Evolutionary conservation across 768 basidiomycete genomes (phyloP), one percentile per base, ranked within the genome.

Genomic region (Sporobolomyces roseus): DNA sequence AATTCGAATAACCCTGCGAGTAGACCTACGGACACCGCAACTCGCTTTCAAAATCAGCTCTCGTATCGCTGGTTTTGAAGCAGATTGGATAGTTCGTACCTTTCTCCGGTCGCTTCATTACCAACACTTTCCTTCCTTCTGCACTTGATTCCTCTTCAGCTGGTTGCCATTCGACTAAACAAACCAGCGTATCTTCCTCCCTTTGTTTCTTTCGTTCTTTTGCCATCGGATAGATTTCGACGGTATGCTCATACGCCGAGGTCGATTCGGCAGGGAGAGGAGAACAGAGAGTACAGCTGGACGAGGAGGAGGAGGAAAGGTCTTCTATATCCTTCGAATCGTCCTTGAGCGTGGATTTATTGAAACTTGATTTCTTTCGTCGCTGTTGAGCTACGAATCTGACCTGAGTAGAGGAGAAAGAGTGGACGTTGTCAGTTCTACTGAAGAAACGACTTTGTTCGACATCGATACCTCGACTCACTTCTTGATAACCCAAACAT

Each of bases 1-100:
- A 93, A 93, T 75, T 97, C 92, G 77, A 87, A 86, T 48, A 97
- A 80, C 14, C 93, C 91, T 25, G 91, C 93, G 61, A 97, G 81
- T 52, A 97, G 86, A 29, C 93, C 93, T 96, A n/a, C n/a, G n/a
- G n/a, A n/a, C n/a, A n/a, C n/a, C n/a, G n/a, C n/a, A n/a, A n/a
- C n/a, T n/a, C n/a, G n/a, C n/a, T n/a, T n/a, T n/a, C n/a, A n/a
- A n/a, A n/a, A n/a, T n/a, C n/a, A n/a, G n/a, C n/a, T n/a, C n/a
- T 41, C 38, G 38, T 17, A 9, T 41, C 10, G 38, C 17, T 17
- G 38, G 9, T 17, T 41, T 17, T 41, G 17, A 17, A 17, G 10
- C 38, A 41, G 38, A 41, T 9, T 17, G 38, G 38, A 41, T 9
- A 9, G 38, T 41, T 41, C 45, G 48, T 30, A 92, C 93, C 93